Percentiles rank a stretch among this genome's conserved stretches.
phyloP scores from a whole-genome alignment of 345 rosid species.

The Euphorbia pulcherrima region DNA sequence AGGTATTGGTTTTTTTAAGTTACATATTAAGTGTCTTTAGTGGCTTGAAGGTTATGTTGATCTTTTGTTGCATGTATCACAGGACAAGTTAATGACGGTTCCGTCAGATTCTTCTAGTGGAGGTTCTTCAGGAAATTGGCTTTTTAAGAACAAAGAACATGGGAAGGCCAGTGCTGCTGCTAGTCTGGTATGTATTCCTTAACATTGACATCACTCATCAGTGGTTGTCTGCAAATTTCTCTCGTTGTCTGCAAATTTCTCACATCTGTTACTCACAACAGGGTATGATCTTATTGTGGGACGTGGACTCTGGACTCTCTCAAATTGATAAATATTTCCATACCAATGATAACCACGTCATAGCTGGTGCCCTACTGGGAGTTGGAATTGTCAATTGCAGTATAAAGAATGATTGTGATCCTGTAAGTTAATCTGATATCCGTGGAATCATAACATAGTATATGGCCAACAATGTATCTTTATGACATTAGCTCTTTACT shows the following conservation, averaged over 20 bases:
- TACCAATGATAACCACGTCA: slow-evolving; percentile 67
- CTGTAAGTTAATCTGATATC: slow-evolving; percentile 48
- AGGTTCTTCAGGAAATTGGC: slow-evolving; percentile 78
- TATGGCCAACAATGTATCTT: not conserved
- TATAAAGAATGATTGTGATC: slow-evolving; percentile 80
- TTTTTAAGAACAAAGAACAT: slow-evolving; percentile 93
- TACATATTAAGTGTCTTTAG: not conserved
- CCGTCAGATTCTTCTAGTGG: slow-evolving; percentile 65
- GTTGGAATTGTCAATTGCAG: slow-evolving; percentile 90
- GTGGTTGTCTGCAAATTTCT: not conserved
- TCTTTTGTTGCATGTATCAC: slow-evolving; percentile 21
- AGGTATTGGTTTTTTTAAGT: slow-evolving; percentile 43
- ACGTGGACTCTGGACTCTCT: slow-evolving; percentile 84
- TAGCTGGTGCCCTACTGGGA: slow-evolving; percentile 87
- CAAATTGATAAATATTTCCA: slow-evolving; percentile 90
- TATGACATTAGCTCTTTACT: slow-evolving; percentile 23
- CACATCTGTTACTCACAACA: slow-evolving; percentile 23
- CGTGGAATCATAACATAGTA: not conserved
- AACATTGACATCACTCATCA: not conserved
- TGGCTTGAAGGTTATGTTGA: slow-evolving; percentile 12
- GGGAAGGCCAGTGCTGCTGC: slow-evolving; percentile 94
- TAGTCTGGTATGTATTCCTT: slow-evolving; percentile 60
- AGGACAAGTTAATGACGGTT: slow-evolving; percentile 92
- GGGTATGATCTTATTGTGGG: slow-evolving; percentile 96
- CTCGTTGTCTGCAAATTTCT: slow-evolving; percentile 5